Percentiles rank a stretch among this genome's conserved stretches.
These are phyloP conservation scores for Pseudomicrostroma phylloplanum DNA, from an alignment of 1,284 basidiomycete genomes.

Conservation along the genomic window DNA sequence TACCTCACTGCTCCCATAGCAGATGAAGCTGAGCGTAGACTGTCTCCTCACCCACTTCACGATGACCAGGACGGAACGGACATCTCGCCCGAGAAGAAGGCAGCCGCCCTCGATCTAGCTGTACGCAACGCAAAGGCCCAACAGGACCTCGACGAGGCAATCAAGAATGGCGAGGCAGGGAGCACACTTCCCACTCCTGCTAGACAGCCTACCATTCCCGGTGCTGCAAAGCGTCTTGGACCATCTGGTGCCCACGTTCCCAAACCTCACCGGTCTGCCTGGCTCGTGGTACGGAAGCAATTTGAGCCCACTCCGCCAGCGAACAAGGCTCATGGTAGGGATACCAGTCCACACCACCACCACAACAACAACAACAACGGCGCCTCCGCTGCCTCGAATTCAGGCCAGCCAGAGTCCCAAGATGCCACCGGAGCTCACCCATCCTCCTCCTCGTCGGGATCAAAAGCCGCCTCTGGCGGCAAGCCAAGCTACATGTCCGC, in stretches of 20 bases:
- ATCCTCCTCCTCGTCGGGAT: neutral
- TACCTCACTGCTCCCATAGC: slow-evolving; percentile 18
- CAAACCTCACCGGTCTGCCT: slow-evolving; percentile 32
- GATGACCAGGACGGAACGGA: slow-evolving; percentile 7
- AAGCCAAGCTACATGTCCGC: slow-evolving; percentile 33
- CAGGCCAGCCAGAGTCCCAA: neutral
- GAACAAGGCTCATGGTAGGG: too few species aligned
- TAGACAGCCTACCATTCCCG: slow-evolving; percentile 19
- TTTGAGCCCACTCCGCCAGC: slow-evolving; percentile 21
- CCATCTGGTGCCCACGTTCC: slow-evolving; percentile 19
- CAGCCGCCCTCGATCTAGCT: slow-evolving; percentile 31
- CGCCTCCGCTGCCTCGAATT: neutral
- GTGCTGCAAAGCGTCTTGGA: slow-evolving; percentile 30
- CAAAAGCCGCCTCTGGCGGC: neutral
- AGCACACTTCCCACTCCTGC: slow-evolving; percentile 6
- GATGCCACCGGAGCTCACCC: neutral
- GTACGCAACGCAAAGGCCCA: slow-evolving; percentile 31
- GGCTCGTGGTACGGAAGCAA: slow-evolving; percentile 30
- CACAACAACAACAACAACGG: too few species aligned
- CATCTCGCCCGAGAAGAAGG: slow-evolving; percentile 27
- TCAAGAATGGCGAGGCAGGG: slow-evolving; percentile 23
- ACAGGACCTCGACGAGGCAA: slow-evolving; percentile 23
- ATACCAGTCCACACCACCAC: too few species aligned
- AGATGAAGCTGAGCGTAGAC: neutral
- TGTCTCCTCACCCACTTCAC: too few species aligned